Base-by-base conservation (phyloP, 2,329 filamentous ascomycete genomes). In the Fusarium heterosporum region DNA sequence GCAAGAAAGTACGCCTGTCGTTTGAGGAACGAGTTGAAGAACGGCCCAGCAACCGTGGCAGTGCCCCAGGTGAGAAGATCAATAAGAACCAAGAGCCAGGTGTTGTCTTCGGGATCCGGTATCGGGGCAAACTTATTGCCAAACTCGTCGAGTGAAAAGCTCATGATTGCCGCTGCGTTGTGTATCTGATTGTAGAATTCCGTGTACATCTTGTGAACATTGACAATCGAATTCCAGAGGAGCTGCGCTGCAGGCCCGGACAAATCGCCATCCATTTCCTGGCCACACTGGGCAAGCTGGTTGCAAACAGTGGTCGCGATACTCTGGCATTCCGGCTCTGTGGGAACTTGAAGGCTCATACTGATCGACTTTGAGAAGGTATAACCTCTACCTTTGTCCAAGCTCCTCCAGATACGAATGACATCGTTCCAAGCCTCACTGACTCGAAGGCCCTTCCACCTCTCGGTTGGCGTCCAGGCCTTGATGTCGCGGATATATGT, bases 81-180 rank as follows among this genome's bases (percentile, higher is more conserved):
- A 14, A 48, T 25, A 4, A 47, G 9, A 2, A 32, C 19, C 32
- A 47, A 4, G 4, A 8, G 0, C 29, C 28, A 47, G n/a, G 6
- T 47, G 2, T 9, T 7, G 45, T 47, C 45, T n/a, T 22, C 11
- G 3, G 8, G 9, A 4, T 48, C 45, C 9, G 45, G 46, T 3
- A 48, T 38, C 8, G 46, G 46, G 17, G 46, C 46, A 38, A 48
- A 48, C 32, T 48, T 48, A 6, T 48, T 17, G 32, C 32, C 32
- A n/a, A 34, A 34, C 16, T 34, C 32, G 14, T 34, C 32, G 13
- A 34, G 32, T 4, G 32, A 34, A 16, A 34, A 34, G 32, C 13
- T 16, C 6, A 34, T 34, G 16, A 34, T 34, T 16, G 32, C 6
- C 14, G 14, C 32, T 8, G 32, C 2, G 16, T 34, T 3, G 6